phyloP scores from a whole-genome alignment of 345 rosid species.

The Eucalyptus polyanthemos region DNA sequence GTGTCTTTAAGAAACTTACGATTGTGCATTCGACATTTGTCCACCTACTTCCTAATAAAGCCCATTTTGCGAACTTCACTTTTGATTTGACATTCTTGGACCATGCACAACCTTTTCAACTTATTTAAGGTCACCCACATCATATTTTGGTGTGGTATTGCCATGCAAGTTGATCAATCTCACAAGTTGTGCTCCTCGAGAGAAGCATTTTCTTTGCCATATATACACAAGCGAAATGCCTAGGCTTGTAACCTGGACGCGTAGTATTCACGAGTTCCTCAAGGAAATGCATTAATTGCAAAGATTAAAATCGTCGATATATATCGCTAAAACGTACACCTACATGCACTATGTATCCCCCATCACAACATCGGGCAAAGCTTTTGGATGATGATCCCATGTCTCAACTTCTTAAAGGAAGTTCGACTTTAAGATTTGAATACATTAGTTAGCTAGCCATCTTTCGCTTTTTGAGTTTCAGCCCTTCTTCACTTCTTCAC shows the following conservation, averaged over 20 bases:
- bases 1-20: not conserved
- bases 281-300: not conserved
- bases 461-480: not conserved
- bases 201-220: not conserved
- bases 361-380: not conserved
- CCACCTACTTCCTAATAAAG: not conserved
- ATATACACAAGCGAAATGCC: not conserved
- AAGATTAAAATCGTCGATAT: not conserved
- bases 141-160: too few relatives aligned
- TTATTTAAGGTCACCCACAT: not conserved
- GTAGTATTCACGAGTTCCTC: not conserved
- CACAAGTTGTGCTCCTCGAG: not conserved
- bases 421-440: not conserved
- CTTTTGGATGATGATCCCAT: not conserved
- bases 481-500: not conserved
- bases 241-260: not conserved
- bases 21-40: not conserved
- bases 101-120: not conserved
- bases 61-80: not conserved
- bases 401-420: not conserved
- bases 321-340: not conserved
- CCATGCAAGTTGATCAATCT: not conserved
- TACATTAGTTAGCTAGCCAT: not conserved
- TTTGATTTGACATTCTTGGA: not conserved
- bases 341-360: not conserved